These are phyloP conservation scores for Carpinus viminea DNA, from an alignment of 306 rosid genomes.

Conservation along the genomic window DNA sequence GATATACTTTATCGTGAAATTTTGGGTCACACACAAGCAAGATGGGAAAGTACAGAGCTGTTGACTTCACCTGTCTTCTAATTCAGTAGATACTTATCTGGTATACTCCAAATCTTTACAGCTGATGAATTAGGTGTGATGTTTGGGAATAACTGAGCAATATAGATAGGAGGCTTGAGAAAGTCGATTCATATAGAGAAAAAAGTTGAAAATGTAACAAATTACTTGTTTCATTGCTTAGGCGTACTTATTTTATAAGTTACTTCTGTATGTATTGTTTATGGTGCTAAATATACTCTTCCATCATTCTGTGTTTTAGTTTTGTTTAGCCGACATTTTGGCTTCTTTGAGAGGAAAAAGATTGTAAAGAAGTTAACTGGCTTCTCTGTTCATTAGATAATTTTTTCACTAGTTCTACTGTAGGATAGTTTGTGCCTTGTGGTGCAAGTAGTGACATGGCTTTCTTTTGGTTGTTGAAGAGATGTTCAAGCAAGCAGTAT, in stretches of 20 bases:
- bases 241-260: no score
- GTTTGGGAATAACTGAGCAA: neutral
- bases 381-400: neutral
- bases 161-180: neutral
- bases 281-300: no score
- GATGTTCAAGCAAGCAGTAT: constrained; percentile 95
- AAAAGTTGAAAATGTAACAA: neutral
- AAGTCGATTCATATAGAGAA: neutral
- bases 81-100: neutral
- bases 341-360: no score
- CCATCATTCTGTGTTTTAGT: no score
- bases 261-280: no score
- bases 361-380: neutral
- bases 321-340: no score
- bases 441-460: constrained; percentile 28
- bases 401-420: neutral
- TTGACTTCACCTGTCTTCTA: neutral
- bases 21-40: no score
- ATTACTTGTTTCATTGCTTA: no score
- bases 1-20: neutral
- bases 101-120: neutral
- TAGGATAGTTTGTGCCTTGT: neutral
- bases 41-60: neutral
- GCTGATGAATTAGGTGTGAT: neutral
- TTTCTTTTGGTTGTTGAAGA: constrained; percentile 50